phyloP scores from a whole-genome alignment of 768 basidiomycete genomes.

The Podaxis sp. region DNA sequence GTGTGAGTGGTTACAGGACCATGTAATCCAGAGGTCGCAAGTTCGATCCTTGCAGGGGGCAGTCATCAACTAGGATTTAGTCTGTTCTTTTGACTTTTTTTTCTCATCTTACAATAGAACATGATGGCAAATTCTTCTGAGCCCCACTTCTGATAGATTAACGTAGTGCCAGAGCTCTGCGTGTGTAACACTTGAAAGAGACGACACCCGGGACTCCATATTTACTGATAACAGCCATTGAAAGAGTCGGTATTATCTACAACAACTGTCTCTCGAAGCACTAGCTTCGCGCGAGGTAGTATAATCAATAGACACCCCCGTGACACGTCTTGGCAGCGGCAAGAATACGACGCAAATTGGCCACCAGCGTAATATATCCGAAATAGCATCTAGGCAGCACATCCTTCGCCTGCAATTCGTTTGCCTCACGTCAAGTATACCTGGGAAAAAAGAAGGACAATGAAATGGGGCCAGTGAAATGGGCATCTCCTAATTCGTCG shows the following conservation, averaged over 20 bases:
- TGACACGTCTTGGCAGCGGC: no score
- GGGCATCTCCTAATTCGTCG: background rate
- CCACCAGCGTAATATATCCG: background rate
- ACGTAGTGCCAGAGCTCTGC: no score
- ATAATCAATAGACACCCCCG: no score
- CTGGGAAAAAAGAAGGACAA: background rate
- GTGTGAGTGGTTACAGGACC: constrained; percentile 4
- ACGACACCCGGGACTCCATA: background rate
- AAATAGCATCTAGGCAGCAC: background rate
- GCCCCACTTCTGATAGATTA: no score
- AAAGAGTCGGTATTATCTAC: no score
- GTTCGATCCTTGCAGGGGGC: constrained; percentile 61
- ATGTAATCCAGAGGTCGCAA: constrained; percentile 58
- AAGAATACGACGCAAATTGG: background rate
- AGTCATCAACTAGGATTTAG: no score
- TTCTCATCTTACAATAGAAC: background rate
- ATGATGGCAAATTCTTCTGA: background rate
- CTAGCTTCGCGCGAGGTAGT: no score
- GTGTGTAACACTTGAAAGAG: background rate
- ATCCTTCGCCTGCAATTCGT: background rate
- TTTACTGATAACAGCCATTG: background rate
- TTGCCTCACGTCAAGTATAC: background rate
- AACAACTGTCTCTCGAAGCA: no score
- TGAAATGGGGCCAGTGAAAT: background rate
- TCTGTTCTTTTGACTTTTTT: background rate